phyloP scores from a whole-genome alignment of 2,329 filamentous ascomycete species.

The Trichophyton schoenleinii region DNA sequence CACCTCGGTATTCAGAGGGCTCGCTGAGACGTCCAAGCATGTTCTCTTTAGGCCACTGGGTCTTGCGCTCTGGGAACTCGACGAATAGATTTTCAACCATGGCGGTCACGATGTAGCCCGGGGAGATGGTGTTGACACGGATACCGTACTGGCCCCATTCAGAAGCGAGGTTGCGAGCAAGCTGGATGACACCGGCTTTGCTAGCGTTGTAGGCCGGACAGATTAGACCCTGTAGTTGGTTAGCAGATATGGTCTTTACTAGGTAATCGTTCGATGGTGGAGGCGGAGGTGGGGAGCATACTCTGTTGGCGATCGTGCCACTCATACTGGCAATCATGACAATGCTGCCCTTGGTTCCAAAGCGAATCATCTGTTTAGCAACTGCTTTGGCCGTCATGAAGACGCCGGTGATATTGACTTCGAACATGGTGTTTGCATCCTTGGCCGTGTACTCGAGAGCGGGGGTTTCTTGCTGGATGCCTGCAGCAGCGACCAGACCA shows the following conservation, averaged over 20 bases:
- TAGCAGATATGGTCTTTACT: not conserved
- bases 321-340: constrained; percentile 53
- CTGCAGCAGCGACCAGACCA: constrained; percentile 62
- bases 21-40: constrained; percentile 62
- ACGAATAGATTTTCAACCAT: constrained; percentile 35
- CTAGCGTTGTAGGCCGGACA: constrained; percentile 39
- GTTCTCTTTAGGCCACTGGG: constrained; percentile 68
- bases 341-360: constrained; percentile 47
- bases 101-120: constrained; percentile 36
- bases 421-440: constrained; percentile 51
- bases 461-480: constrained; percentile 65
- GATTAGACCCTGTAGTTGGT: constrained; percentile 29
- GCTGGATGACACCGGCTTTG: constrained; percentile 38
- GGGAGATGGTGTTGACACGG: constrained; percentile 38
- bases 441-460: constrained; percentile 63
- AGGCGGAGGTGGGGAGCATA: constrained; percentile 14
- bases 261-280: not conserved
- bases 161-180: constrained; percentile 35
- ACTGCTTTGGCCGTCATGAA: constrained; percentile 54
- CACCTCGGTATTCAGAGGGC: constrained; percentile 56
- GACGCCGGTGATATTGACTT: constrained; percentile 48
- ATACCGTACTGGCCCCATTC: constrained; percentile 39
- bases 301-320: constrained; percentile 46
- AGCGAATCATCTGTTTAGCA: constrained; percentile 39
- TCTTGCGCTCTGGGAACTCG: constrained; percentile 68